These are phyloP conservation scores for Talaromyces liani DNA, from an alignment of 495 filamentous ascomycete species.

Conservation along the genomic window DNA sequence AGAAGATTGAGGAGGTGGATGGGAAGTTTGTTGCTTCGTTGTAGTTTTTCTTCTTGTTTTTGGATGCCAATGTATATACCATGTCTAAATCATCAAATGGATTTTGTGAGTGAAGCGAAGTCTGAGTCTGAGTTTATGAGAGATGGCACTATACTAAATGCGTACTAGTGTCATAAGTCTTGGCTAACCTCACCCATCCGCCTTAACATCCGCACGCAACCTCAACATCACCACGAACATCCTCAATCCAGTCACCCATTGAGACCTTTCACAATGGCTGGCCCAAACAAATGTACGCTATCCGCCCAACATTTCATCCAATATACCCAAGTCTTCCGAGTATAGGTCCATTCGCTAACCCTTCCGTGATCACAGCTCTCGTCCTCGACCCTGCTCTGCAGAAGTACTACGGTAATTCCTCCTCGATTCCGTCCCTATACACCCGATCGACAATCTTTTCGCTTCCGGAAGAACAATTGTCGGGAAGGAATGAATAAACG, in stretches of 20 bases:
- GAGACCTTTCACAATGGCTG: slow-evolving; percentile 26
- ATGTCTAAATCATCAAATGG: background rate
- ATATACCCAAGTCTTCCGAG: background rate
- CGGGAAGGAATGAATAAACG: no score
- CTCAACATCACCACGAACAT: background rate
- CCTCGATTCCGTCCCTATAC: background rate
- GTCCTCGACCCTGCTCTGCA: slow-evolving; percentile 70
- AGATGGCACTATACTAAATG: background rate
- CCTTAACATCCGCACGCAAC: slow-evolving; percentile 1
- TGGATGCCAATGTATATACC: background rate
- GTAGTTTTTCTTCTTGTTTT: background rate
- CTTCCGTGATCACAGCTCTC: slow-evolving; percentile 34
- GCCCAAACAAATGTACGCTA: slow-evolving; percentile 42
- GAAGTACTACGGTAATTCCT: slow-evolving; percentile 60
- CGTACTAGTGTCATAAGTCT: background rate
- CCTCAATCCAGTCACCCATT: slow-evolving; percentile 2
- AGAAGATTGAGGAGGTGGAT: slow-evolving; percentile 56
- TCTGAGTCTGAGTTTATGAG: no score
- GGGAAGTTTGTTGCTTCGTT: slow-evolving; percentile 35
- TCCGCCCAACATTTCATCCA: background rate
- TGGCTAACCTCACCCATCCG: background rate
- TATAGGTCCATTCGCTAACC: background rate
- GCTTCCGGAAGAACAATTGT: background rate
- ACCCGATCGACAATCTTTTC: background rate
- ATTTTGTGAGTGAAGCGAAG: background rate